Evolutionary conservation across 1,139 yeast species (phyloP).

Genomic region (Tardiomyces depauwii): DNA sequence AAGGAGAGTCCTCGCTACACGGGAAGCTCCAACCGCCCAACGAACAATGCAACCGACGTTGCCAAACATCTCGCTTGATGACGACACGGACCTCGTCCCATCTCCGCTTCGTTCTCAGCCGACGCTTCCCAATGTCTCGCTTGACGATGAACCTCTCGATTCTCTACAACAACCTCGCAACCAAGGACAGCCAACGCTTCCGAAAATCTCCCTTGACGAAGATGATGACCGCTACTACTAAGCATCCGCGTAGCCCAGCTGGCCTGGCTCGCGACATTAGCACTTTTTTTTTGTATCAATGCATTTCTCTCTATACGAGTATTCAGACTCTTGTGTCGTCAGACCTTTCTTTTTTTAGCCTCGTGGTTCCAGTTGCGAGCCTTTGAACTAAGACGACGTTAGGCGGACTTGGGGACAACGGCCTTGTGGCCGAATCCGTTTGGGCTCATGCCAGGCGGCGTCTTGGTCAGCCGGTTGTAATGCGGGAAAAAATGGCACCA

Average conservation of each 20-base stretch:
- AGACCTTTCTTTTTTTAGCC: too few species aligned
- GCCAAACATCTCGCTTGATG: constrained; percentile 4
- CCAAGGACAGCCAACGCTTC: constrained; percentile 7
- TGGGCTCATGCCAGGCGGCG: not conserved
- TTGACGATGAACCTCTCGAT: not conserved
- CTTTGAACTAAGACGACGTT: too few species aligned
- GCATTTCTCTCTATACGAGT: too few species aligned
- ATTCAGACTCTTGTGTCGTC: too few species aligned
- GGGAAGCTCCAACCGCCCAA: too few species aligned
- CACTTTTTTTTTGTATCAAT: too few species aligned
- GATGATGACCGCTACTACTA: not conserved
- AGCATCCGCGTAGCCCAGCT: not conserved
- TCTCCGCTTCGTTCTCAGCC: not conserved
- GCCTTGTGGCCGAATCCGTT: not conserved
- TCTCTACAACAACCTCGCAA: too few species aligned
- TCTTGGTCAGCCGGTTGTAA: not conserved
- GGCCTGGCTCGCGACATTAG: too few species aligned
- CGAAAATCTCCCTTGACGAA: constrained; percentile 5
- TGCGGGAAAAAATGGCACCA: not conserved
- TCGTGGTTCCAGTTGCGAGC: too few species aligned
- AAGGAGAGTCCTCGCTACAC: too few species aligned
- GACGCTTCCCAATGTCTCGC: not conserved
- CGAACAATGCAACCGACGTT: too few species aligned
- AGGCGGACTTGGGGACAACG: too few species aligned
- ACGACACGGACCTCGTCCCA: not conserved